Evolutionary conservation across 2,329 filamentous ascomycete species (phyloP), one percentile per base, ranked within the genome.

Genomic region (Aspergillus bombycis): DNA sequence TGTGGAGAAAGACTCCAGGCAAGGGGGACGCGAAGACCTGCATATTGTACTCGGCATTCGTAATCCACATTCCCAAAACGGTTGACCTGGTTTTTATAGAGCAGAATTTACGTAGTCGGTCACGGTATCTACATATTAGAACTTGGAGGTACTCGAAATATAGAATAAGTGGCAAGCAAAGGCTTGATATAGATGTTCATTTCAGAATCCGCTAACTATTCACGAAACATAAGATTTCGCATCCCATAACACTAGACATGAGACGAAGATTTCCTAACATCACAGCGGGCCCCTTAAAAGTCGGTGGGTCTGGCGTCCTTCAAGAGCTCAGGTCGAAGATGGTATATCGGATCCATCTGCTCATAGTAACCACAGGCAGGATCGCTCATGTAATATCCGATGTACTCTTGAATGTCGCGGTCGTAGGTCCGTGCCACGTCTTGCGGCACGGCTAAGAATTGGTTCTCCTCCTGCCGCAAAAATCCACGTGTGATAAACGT

Each of bases 401-500:
- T 65, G 43, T 69, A 61, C 57, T 62, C 55, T 53, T 69, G 69
- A 19, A 68, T 62, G 7, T 57, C 61, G 9, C 58, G 36, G 8
- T 65, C 62, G 30, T 67, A 65, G n/a, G 26, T 45, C 58, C 60
- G 60, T 3, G 65, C 62, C 1, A 64, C 46, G 5, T 66, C 64
- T 30, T 12, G 26, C 5, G 65, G 64, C 4, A 66, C 58, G 3
- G 67, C 61, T n/a, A 80, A 67, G 59, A 74, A 79, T 62, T 79
- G 76, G 52, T 80, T 80, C 67, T 81, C 78, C 62, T 80, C 77
- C 60, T 78, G 75, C 2, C 77, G 68, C 32, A 80, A 58, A 56
- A 67, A 77, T 3, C 77, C 77, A 34, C 72, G 66, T 0, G 72
- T 76, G 38, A 72, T 70, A 59, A 79, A 80, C 7, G 69, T 70